Conservation (phyloP, 2,329 filamentous ascomycete genomes). For the Clonostachys sp. region DNA sequence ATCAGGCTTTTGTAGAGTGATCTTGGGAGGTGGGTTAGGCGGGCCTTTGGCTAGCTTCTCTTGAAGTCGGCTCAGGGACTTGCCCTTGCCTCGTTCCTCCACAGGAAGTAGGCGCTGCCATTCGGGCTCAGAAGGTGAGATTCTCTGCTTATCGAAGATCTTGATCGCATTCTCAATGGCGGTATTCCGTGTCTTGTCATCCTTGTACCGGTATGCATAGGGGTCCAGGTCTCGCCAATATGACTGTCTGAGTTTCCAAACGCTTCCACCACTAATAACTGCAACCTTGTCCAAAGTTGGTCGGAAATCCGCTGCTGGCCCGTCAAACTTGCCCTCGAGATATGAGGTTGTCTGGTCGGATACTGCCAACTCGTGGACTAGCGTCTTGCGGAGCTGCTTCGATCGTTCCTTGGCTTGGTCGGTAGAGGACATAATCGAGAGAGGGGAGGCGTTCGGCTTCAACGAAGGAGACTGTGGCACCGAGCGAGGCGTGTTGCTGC, state of each 20-base stretch:
- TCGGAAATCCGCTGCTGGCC: slow-evolving; percentile 48
- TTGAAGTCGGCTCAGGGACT: slow-evolving; percentile 57
- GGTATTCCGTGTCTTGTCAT: slow-evolving; percentile 48
- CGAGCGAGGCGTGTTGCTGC: neutral
- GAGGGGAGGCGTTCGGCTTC: slow-evolving; percentile 49
- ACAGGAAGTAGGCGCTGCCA: slow-evolving; percentile 58
- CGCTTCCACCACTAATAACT: slow-evolving; percentile 38
- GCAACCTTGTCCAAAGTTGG: slow-evolving; percentile 54
- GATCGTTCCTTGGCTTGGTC: slow-evolving; percentile 47
- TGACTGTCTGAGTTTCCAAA: slow-evolving; percentile 51
- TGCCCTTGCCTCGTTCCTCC: slow-evolving; percentile 53
- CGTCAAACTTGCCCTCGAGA: slow-evolving; percentile 44
- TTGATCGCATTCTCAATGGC: slow-evolving; percentile 58
- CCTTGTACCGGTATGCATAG: slow-evolving; percentile 55
- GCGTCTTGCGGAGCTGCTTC: slow-evolving; percentile 44
- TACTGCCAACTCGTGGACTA: slow-evolving; percentile 59
- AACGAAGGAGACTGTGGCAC: slow-evolving; percentile 42
- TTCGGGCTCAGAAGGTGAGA: slow-evolving; percentile 49
- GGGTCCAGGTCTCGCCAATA: slow-evolving; percentile 63
- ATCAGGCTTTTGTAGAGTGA: slow-evolving; percentile 45
- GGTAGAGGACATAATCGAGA: slow-evolving; percentile 43
- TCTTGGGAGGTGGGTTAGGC: slow-evolving; percentile 37
- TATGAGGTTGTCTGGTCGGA: slow-evolving; percentile 44
- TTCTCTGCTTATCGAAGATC: slow-evolving; percentile 53
- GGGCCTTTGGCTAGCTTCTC: slow-evolving; percentile 48